Evolutionary conservation across 805 yeast genomes (phyloP).

Genomic region (Hanseniaspora meyeri): DNA sequence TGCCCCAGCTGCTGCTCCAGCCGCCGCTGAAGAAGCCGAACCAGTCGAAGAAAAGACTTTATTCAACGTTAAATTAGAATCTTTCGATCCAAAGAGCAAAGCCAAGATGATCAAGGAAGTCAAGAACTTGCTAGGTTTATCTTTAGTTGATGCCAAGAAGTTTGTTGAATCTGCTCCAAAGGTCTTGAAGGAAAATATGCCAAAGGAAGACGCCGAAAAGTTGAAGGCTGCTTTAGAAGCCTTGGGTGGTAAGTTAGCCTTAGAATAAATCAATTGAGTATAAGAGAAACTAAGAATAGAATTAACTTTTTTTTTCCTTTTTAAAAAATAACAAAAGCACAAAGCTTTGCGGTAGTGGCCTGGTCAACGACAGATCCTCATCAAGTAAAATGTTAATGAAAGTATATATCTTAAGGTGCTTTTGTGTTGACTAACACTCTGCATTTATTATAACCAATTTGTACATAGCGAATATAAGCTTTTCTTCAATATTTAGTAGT

Average conservation of each 20-base stretch:
- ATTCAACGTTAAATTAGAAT: conserved; percentile 80
- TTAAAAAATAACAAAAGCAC: neutral
- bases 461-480: neutral
- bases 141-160: conserved; percentile 93
- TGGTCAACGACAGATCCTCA: too few species aligned
- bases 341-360: neutral
- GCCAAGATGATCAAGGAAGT: conserved; percentile 98
- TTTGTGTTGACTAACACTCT: neutral
- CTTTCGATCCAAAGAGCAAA: conserved; percentile 87
- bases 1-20: conserved; percentile 50
- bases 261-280: conserved; percentile 47
- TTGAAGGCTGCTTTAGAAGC: conserved; percentile 85
- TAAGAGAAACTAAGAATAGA: neutral
- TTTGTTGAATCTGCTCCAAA: conserved; percentile 97
- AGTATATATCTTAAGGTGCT: neutral
- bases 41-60: conserved; percentile 78
- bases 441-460: neutral
- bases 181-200: conserved; percentile 83
- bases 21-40: conserved; percentile 59
- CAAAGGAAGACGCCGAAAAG: conserved; percentile 97
- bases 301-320: neutral
- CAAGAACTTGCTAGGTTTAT: conserved; percentile 77
- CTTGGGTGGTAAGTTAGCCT: conserved; percentile 81
- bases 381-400: neutral
- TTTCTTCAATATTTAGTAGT: neutral